phyloP scores from a whole-genome alignment of 2,329 filamentous ascomycete genomes.

The Hypoxylon sp. region DNA sequence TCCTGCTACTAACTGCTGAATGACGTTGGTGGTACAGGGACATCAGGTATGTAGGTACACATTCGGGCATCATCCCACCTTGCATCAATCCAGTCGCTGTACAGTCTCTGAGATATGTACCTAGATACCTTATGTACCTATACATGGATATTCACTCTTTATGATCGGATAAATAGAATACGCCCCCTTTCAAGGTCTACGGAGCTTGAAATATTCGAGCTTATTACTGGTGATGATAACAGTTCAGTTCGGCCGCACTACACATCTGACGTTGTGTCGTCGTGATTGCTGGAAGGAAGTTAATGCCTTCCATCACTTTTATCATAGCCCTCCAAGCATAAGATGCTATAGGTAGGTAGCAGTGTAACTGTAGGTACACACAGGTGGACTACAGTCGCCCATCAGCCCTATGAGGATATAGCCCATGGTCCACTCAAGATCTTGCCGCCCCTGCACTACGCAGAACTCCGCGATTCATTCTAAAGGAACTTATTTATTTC shows the following conservation, averaged over 20 bases:
- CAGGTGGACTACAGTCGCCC: background rate
- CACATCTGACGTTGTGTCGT: too few species aligned
- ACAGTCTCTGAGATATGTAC: too few species aligned
- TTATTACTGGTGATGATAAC: too few species aligned
- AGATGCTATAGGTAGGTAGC: too few species aligned
- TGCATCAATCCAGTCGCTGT: too few species aligned
- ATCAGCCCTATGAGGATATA: background rate
- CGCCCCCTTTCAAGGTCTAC: background rate
- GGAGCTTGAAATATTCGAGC: too few species aligned
- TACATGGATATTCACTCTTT: background rate
- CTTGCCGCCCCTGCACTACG: background rate
- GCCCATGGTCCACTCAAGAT: background rate
- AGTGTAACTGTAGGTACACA: too few species aligned
- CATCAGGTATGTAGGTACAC: background rate
- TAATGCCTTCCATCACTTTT: too few species aligned
- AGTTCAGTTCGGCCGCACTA: too few species aligned
- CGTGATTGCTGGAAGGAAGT: too few species aligned
- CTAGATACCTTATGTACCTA: too few species aligned
- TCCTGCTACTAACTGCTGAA: background rate
- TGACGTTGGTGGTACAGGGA: background rate
- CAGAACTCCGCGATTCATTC: background rate
- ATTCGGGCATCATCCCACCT: background rate
- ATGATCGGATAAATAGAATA: background rate
- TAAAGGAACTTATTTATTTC: background rate
- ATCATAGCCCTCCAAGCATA: too few species aligned